Percentiles rank a stretch among this genome's conserved stretches.
Conservation (phyloP, 129 eudicot species). For the Saussurea involucrata region DNA sequence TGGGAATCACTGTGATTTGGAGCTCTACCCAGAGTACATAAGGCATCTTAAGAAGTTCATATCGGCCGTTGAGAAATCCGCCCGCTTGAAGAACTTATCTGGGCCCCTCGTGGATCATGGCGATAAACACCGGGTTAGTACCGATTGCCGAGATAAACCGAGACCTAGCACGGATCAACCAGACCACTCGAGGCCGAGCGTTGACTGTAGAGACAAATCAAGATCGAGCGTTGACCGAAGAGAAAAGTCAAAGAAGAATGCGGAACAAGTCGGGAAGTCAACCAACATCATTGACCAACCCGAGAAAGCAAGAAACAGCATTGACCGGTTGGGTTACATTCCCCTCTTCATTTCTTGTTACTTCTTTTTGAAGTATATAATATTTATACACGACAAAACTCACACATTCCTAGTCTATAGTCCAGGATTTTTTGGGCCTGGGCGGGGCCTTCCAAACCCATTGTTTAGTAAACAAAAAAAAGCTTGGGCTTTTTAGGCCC, state of each 20-base stretch:
- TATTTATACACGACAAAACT: too few species aligned
- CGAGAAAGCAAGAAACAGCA: constrained; percentile 84
- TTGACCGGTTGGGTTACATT: constrained; percentile 67
- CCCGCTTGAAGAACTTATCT: constrained; percentile 40
- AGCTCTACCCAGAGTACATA: constrained; percentile 83
- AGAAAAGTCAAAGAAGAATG: constrained; percentile 59
- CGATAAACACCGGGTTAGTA: constrained; percentile 53
- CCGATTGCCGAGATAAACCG: constrained; percentile 59
- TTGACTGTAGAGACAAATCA: constrained; percentile 62
- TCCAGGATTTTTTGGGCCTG: too few species aligned
- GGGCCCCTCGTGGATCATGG: constrained; percentile 31
- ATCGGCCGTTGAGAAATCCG: constrained; percentile 68
- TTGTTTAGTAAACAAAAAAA: background rate
- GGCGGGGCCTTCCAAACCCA: too few species aligned
- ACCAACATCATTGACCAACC: constrained; percentile 43
- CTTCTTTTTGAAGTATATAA: background rate
- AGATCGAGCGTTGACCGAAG: constrained; percentile 53
- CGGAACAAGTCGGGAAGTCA: constrained; percentile 55
- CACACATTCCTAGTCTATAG: too few species aligned
- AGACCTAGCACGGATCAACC: constrained; percentile 58
- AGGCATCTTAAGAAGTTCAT: constrained; percentile 83
- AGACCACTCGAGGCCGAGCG: constrained; percentile 58
- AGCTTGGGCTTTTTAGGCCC: background rate
- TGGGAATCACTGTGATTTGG: constrained; percentile 93
- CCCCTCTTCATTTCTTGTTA: constrained; percentile 4